Base-by-base conservation (phyloP, 2,329 filamentous ascomycete species). In the Cercospora zeae-maydis region DNA sequence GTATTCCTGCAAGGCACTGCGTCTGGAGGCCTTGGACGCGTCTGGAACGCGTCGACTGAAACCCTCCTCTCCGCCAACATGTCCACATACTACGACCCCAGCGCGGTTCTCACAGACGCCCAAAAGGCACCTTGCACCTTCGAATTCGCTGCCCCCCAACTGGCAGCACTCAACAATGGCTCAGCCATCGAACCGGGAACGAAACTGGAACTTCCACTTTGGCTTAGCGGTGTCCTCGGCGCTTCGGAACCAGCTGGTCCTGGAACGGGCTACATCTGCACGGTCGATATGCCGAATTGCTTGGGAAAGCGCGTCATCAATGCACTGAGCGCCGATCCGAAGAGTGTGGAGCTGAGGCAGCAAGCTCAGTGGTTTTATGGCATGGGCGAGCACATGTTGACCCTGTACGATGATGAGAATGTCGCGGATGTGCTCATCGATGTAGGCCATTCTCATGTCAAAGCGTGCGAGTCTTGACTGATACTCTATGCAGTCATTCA, bases 71-170 rank as follows among this genome's bases (percentile, higher is more conserved):
- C 33, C 27, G 80, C 66, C 14, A 81, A 27, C 24, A 27, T 81
- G 79, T 70, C 89, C n/a, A 63, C 64, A 37, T 96, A 96, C 81
- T 96, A 95, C 81, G 88, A 92, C 75, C 85, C 93, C 62, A 88
- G 93, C 71, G 84, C 89, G 65, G 95, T 96, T 78, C 83, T 95
- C 49, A 95, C 91, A 9, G 91, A 95, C 75, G 87, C 90, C 55
- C 91, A 93, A 88, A 98, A 97, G 90, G 86, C 97, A 33, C 93
- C 95, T 42, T 96, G 93, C 80, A 96, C 90, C 57, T 97, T 98
- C 78, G 90, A 96, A 74, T 85, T 97, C 73, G 90, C 93, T 63
- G 88, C 96, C 33, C 89, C 92, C 19, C 88, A 90, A 61, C 85
- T 98, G 51, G 93, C 93, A 69, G 92, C 96, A 75, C 84, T 99